Base-by-base conservation (phyloP, 495 filamentous ascomycete species). In the Aspergillus steynii region DNA sequence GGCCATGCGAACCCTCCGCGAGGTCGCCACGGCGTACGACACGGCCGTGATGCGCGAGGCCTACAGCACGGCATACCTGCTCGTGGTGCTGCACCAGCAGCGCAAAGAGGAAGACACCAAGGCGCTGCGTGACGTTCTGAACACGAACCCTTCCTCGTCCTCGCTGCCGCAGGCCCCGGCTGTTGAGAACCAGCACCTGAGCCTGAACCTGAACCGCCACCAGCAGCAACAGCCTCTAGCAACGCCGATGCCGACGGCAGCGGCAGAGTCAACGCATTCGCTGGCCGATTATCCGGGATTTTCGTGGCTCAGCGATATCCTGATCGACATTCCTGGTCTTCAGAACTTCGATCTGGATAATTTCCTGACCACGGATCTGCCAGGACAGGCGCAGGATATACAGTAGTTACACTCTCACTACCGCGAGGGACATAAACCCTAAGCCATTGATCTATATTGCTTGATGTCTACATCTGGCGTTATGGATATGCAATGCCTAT, bases 1-100 rank as follows among this genome's bases (percentile, higher is more conserved):
- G n/a, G 81, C 84, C 0, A 77, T 86, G 76, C 70, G 66, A n/a
- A 79, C 78, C 4, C 69, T 86, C 5, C 68, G 77, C 20, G 72
- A 76, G 51, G 78, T 85, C 1, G 69, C 68, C 1, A 66, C 65
- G 26, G 70, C 71, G 3, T 83, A 82, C 60, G 71, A 80, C 50
- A 86, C 78, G 0, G 54, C 67, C 46, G 73, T 79, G 4, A 80
- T 81, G 69, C 75, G 76, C 0, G 83, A 86, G 64, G 82, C 83
- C 2, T 74, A 81, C 54, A 80, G 74, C 12, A 85, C 82, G 9
- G 81, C 82, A 34, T 81, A 77, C 48, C 58, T 82, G 56, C 74
- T 84, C 26, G 71, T 83, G 50, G 61, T 76, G 37, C 60, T 81
- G 56, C 77, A 81, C 53, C 77, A 80, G 60, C 65, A 74, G 3